Percentiles rank a stretch among this genome's conserved stretches.
Evolutionary conservation across 164 flowering plant genomes (phyloP).

Genomic region (Vitis amurensis): DNA sequence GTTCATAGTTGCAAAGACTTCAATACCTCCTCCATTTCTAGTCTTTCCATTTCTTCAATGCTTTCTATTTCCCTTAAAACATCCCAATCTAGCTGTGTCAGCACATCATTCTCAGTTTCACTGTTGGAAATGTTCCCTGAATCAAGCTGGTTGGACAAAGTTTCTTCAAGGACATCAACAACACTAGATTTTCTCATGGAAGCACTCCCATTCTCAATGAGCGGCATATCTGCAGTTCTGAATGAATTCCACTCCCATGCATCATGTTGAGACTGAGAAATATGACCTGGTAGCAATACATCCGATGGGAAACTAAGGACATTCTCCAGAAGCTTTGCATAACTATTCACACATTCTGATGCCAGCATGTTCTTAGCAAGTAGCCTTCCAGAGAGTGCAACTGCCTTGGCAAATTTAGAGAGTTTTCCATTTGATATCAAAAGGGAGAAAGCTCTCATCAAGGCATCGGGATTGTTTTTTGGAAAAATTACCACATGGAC

Average conservation of each 20-base stretch:
- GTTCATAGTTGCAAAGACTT: neutral
- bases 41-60: slow-evolving; percentile 68
- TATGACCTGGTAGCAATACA: slow-evolving; percentile 54
- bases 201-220: slow-evolving; percentile 16
- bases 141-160: slow-evolving; percentile 24
- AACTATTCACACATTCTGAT: slow-evolving; percentile 69
- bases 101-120: slow-evolving; percentile 42
- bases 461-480: slow-evolving; percentile 59
- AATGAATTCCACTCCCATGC: slow-evolving; percentile 84
- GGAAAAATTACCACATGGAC: slow-evolving; percentile 65
- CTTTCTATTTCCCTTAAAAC: slow-evolving; percentile 56
- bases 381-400: slow-evolving; percentile 74
- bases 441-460: slow-evolving; percentile 66
- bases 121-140: slow-evolving; percentile 30
- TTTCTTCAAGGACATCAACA: slow-evolving; percentile 63
- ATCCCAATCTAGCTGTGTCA: slow-evolving; percentile 64
- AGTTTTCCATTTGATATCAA: slow-evolving; percentile 64
- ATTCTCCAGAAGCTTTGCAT: slow-evolving; percentile 74
- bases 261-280: slow-evolving; percentile 46
- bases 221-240: slow-evolving; percentile 8
- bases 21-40: slow-evolving; percentile 80
- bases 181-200: slow-evolving; percentile 33
- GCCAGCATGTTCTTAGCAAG: slow-evolving; percentile 82
- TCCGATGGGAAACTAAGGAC: slow-evolving; percentile 81
- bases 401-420: slow-evolving; percentile 57